Percentiles rank a stretch among this genome's conserved stretches.
These are phyloP conservation scores for Dactylonectria macrodidyma DNA, from an alignment of 2,329 filamentous ascomycete species.

Conservation along the genomic window DNA sequence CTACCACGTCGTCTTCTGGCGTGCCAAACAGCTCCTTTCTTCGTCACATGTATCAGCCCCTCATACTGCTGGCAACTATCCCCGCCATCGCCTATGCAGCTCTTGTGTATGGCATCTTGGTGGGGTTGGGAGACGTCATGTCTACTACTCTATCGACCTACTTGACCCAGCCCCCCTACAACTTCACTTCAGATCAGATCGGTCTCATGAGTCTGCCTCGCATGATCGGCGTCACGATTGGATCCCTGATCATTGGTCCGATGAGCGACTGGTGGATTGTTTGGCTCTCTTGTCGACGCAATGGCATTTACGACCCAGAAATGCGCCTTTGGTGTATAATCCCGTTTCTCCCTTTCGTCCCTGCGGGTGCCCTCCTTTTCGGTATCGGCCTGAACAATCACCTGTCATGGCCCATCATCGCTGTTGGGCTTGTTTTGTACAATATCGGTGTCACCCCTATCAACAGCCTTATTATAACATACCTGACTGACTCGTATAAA, in stretches of 20 bases:
- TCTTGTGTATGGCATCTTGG: conserved; percentile 17
- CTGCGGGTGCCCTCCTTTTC: conserved; percentile 18
- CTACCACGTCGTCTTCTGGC: conserved; percentile 47
- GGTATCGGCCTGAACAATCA: conserved; percentile 15
- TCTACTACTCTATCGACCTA: conserved; percentile 5
- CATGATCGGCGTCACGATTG: conserved; percentile 57
- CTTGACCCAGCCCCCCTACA: conserved; percentile 49
- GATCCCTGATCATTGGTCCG: conserved; percentile 50
- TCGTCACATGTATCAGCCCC: conserved; percentile 21
- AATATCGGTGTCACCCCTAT: conserved; percentile 54
- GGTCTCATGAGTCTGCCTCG: conserved; percentile 57
- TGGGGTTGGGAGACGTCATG: conserved; percentile 2
- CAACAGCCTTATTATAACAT: conserved; percentile 54
- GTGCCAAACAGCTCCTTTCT: not conserved
- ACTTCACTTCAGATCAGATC: conserved; percentile 54
- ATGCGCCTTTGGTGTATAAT: conserved; percentile 57
- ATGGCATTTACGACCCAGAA: conserved; percentile 61
- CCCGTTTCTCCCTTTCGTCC: conserved; percentile 7
- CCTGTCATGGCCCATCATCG: conserved; percentile 40
- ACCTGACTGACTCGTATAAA: conserved; percentile 56
- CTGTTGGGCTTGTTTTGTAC: conserved; percentile 55
- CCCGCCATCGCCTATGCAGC: conserved; percentile 22
- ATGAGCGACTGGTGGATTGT: conserved; percentile 56
- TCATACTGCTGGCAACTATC: conserved; percentile 21
- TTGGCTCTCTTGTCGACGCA: conserved; percentile 52